These are phyloP conservation scores for Tremella yokohamensis DNA, from an alignment of 768 basidiomycete species.

Conservation along the genomic window DNA sequence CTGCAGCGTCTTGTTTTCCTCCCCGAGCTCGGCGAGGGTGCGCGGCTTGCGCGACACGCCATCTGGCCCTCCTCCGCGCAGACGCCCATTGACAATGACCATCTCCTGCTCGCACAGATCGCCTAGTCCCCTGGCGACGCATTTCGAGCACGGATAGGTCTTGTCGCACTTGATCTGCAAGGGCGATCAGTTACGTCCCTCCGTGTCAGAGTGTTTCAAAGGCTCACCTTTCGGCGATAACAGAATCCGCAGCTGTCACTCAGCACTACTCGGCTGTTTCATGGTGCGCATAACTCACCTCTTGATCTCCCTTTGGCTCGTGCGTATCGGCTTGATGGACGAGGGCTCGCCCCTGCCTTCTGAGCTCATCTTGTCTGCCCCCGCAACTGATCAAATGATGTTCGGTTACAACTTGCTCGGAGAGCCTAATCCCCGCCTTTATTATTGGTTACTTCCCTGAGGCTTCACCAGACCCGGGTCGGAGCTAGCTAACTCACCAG, in stretches of 20 bases:
- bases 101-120: constrained; percentile 25
- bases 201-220: background rate
- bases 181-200: background rate
- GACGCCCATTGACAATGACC: constrained; percentile 19
- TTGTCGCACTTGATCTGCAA: constrained; percentile 23
- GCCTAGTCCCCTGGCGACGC: constrained; percentile 16
- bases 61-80: constrained; percentile 12
- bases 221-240: constrained; percentile 19
- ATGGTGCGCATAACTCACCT: constrained; percentile 9
- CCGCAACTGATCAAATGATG: too few species aligned
- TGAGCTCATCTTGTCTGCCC: too few species aligned
- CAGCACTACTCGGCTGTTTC: background rate
- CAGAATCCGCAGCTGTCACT: constrained; percentile 19
- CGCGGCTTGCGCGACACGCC: constrained; percentile 8
- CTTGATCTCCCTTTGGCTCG: constrained; percentile 19
- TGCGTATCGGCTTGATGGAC: constrained; percentile 9
- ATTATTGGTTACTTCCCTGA: too few species aligned
- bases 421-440: too few species aligned
- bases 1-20: constrained; percentile 23
- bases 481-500: too few species aligned
- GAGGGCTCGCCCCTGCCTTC: background rate
- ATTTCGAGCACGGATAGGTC: constrained; percentile 19
- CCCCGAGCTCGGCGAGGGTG: constrained; percentile 16
- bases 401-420: too few species aligned
- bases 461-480: too few species aligned